These are phyloP conservation scores for Linum lewisii DNA, from an alignment of 345 rosid genomes.

Conservation along the genomic window DNA sequence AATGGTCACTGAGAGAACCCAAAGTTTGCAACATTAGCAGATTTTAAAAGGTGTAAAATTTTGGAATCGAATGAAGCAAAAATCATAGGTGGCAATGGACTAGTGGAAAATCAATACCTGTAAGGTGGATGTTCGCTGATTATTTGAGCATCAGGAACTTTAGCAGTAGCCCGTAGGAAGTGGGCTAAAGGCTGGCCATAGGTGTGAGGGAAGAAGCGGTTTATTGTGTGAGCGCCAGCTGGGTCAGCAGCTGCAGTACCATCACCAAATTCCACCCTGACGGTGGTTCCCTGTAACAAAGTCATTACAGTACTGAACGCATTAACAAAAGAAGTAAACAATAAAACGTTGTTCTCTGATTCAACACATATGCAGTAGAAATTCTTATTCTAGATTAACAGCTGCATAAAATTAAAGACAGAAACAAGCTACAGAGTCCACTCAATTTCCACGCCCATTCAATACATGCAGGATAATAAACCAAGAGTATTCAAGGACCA, in stretches of 20 bases:
- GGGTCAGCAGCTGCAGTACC: constrained; percentile 56
- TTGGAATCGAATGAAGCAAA: neutral
- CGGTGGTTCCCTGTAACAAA: constrained; percentile 73
- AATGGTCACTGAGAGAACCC: too few relatives aligned
- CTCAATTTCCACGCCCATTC: too few relatives aligned
- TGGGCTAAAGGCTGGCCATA: constrained; percentile 91
- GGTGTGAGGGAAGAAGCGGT: constrained; percentile 69
- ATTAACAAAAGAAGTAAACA: neutral
- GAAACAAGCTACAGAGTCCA: too few relatives aligned
- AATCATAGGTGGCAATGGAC: neutral
- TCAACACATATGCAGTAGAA: neutral
- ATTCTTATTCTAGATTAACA: neutral
- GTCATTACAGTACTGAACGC: neutral
- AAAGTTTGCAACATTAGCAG: too few relatives aligned
- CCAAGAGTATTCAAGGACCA: too few relatives aligned
- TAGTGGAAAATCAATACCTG: constrained; percentile 23
- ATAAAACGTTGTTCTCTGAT: neutral
- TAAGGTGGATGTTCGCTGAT: constrained; percentile 71
- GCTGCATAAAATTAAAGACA: too few relatives aligned
- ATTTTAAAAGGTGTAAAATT: neutral
- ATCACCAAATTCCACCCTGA: constrained; percentile 93
- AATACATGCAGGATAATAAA: too few relatives aligned
- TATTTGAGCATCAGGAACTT: constrained; percentile 87
- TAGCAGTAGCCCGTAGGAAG: constrained; percentile 74
- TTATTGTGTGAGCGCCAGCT: constrained; percentile 51